Percentiles rank a stretch among this genome's conserved stretches.
Evolutionary conservation across 2,329 filamentous ascomycete species (phyloP).

Genomic region (Scedosporium dehoogii): DNA sequence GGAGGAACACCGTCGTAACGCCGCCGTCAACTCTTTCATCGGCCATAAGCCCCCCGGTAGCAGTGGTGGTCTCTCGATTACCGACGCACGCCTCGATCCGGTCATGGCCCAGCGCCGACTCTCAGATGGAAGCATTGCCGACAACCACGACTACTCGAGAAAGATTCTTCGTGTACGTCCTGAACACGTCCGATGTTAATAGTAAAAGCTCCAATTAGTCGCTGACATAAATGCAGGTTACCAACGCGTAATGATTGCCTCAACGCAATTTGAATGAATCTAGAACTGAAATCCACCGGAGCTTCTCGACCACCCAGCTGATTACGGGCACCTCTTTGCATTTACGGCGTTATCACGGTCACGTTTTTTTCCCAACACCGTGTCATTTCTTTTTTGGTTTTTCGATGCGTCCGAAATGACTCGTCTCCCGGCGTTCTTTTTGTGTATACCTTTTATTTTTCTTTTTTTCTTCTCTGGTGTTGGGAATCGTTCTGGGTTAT

Average conservation of each 20-base stretch:
- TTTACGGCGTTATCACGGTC: conserved; percentile 3
- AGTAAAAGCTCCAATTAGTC: not conserved
- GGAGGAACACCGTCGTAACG: conserved; percentile 74
- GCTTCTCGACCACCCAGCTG: not conserved
- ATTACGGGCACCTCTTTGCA: not conserved
- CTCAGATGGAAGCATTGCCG: conserved; percentile 92
- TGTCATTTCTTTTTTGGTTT: not conserved
- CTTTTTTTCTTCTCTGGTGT: not conserved
- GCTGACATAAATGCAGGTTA: conserved; percentile 32
- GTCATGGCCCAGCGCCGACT: conserved; percentile 74
- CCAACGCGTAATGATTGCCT: conserved; percentile 40
- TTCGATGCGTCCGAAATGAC: not conserved
- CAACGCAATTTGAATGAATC: not conserved
- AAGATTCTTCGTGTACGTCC: conserved; percentile 83
- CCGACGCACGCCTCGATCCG: conserved; percentile 78
- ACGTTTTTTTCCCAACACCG: not conserved
- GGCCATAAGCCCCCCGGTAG: conserved; percentile 51
- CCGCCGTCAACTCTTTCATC: conserved; percentile 69
- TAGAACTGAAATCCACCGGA: not conserved
- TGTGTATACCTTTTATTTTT: conserved; percentile 1
- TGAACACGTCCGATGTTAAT: not conserved
- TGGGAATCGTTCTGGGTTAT: not conserved
- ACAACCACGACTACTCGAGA: conserved; percentile 94
- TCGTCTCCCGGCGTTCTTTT: conserved; percentile 1
- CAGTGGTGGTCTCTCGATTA: conserved; percentile 59